Base-by-base conservation (phyloP, 2,329 filamentous ascomycete species). In the Canariomyces notabilis region DNA sequence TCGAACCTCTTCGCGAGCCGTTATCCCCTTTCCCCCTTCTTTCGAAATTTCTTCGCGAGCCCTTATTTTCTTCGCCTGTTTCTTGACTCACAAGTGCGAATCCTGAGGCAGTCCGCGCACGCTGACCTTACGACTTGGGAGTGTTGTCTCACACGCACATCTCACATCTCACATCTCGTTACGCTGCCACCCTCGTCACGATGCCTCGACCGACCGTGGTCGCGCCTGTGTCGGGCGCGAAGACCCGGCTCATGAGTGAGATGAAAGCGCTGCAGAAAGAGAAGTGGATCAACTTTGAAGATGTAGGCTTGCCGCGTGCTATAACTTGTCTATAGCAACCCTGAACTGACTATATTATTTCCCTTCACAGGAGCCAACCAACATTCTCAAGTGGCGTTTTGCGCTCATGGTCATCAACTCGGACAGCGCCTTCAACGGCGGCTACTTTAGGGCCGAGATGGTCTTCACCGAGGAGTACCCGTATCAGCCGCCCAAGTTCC, bases 361-460 rank as follows among this genome's bases (percentile, higher is more conserved):
- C 6, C n/a, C 29, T 59, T 59, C 93, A 80, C 74, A 89, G 29
- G 79, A 89, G 54, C 19, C 37, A 2, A 40, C 12, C 37, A 89
- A 93, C 64, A 81, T 97, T 52, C 85, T 94, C 62, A 78, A 82
- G 54, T 97, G 93, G 91, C 82, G 80, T 50, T 74, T 97, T 38
- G 90, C 86, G 3, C 79, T 98, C 48, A 90, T 95, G 71, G 88
- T 96, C 31, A 79, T 96, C 60, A 97, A 97, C 67, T 80, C 87
- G 0, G 90, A 95, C 58, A 95, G 89, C 52, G 76, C 85, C 54
- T 97, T 94, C 74, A 84, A 95, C 60, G 90, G 90, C 50, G 93
- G 87, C 55, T 98, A 95, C 67, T 89, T 96, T 67, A 90, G 80
- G 68, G 88, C 87, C 44, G 82, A 86, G 59, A 93, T 98, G 83